These are phyloP conservation scores for Hibiscus trionum DNA, from an alignment of 345 rosid genomes.

Conservation along the genomic window DNA sequence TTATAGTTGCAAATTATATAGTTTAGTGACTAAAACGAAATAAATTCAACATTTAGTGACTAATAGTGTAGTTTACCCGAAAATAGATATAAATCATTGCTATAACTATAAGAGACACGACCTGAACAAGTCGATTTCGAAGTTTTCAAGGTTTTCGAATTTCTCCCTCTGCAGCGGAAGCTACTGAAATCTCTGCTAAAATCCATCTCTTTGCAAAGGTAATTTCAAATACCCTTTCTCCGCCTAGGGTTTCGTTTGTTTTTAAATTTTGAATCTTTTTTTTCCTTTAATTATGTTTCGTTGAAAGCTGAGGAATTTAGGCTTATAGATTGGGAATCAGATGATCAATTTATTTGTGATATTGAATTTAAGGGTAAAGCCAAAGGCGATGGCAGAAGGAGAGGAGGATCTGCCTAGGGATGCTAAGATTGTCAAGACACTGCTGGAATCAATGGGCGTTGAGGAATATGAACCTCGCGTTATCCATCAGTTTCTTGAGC, in stretches of 20 bases:
- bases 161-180: too few species aligned
- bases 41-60: too few species aligned
- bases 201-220: not conserved
- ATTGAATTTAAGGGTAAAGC: not conserved
- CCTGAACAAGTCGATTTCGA: too few species aligned
- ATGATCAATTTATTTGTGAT: too few species aligned
- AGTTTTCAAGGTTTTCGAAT: too few species aligned
- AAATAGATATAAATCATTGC: too few species aligned
- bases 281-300: not conserved
- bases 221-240: not conserved
- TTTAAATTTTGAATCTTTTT: not conserved
- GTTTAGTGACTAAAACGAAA: too few species aligned
- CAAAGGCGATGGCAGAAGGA: conserved; percentile 42
- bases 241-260: not conserved
- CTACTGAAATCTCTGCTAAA: too few species aligned
- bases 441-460: conserved; percentile 86
- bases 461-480: conserved; percentile 90
- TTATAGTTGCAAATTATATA: too few species aligned
- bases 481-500: conserved; percentile 74
- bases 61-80: too few species aligned
- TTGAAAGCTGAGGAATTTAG: not conserved
- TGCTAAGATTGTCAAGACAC: conserved; percentile 70
- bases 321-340: too few species aligned
- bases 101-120: too few species aligned
- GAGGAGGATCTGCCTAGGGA: conserved; percentile 73